phyloP scores from a whole-genome alignment of 225 moss, liverwort and hornwort species.

The Straminergon stramineum region DNA sequence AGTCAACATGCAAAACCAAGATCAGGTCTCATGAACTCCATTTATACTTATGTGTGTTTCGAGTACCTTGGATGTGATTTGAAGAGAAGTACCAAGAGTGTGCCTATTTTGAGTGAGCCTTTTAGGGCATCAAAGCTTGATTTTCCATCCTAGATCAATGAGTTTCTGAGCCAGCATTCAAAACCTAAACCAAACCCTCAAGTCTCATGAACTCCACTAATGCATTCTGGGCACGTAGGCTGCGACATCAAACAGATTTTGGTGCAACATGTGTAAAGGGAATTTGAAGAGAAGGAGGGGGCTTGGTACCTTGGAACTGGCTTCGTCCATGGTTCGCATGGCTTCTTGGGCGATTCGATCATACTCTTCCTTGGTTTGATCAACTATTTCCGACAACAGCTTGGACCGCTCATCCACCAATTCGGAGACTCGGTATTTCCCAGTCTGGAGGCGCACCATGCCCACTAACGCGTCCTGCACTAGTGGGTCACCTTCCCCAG shows the following conservation, averaged over 20 bases:
- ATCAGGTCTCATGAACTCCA: not conserved
- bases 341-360: slow-evolving; percentile 81
- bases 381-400: slow-evolving; percentile 78
- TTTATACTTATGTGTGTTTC: not conserved
- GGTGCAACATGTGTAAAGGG: not conserved
- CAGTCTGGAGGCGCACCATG: slow-evolving; percentile 74
- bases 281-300: not conserved
- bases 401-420: slow-evolving; percentile 90
- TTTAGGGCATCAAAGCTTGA: not conserved
- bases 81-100: not conserved
- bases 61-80: not conserved
- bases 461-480: slow-evolving; percentile 87
- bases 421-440: slow-evolving; percentile 71
- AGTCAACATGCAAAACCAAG: not conserved
- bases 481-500: slow-evolving; percentile 49
- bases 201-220: not conserved
- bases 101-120: not conserved
- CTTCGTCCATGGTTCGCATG: slow-evolving; percentile 83
- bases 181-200: not conserved
- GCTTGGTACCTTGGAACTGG: slow-evolving; percentile 69
- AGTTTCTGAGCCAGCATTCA: not conserved
- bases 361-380: slow-evolving; percentile 81
- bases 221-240: not conserved
- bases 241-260: not conserved
- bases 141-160: not conserved